These are phyloP conservation scores for Biscutella laevigata DNA, from an alignment of 441 rosid species.

Conservation along the genomic window DNA sequence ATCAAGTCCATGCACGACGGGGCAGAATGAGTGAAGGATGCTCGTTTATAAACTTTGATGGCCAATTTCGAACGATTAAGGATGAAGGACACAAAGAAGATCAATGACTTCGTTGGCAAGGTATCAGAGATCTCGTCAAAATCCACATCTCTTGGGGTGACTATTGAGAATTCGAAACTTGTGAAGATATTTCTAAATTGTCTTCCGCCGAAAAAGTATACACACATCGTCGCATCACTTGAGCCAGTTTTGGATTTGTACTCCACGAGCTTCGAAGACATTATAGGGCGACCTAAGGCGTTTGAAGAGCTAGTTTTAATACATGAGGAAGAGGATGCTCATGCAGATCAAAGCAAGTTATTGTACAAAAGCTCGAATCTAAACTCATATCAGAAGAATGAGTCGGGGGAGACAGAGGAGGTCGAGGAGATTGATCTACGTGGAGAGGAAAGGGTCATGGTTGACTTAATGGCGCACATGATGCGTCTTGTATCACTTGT, in stretches of 20 bases:
- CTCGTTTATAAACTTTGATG: neutral
- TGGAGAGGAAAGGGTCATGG: neutral
- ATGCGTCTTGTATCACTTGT: neutral
- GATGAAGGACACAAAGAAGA: neutral
- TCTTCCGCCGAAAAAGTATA: neutral
- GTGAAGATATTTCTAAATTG: neutral
- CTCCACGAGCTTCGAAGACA: no score
- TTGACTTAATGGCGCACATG: neutral
- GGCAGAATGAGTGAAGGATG: neutral
- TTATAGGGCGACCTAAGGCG: no score
- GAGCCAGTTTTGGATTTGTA: no score
- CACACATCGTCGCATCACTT: no score
- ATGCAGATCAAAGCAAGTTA: no score
- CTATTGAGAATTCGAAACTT: neutral
- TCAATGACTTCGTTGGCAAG: neutral
- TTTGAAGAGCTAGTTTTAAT: no score
- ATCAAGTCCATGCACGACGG: neutral
- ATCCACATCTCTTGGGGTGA: neutral
- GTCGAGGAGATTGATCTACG: no score
- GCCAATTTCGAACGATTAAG: neutral
- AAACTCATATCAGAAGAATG: no score
- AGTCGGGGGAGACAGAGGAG: no score
- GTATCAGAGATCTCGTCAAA: neutral
- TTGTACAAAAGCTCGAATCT: no score
- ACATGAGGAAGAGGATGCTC: no score